Evolutionary conservation across 2,329 filamentous ascomycete genomes (phyloP).

Genomic region (Helotiales sp.): DNA sequence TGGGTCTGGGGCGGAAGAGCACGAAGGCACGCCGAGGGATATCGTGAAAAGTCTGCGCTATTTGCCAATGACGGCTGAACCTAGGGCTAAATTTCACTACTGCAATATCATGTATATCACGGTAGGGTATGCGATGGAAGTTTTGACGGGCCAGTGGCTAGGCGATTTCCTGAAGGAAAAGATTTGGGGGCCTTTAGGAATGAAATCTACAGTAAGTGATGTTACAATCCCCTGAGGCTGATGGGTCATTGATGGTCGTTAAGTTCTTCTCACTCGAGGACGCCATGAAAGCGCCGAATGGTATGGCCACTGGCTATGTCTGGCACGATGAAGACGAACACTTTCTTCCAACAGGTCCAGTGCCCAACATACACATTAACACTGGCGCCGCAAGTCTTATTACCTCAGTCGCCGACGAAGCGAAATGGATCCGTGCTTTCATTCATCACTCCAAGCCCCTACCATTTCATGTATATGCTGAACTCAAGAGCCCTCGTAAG

Average conservation of each 20-base stretch:
- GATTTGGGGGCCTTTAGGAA: conserved; percentile 48
- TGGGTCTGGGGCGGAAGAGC: conserved; percentile 33
- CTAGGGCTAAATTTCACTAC: conserved; percentile 48
- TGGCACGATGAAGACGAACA: conserved; percentile 35
- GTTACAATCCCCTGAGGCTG: background rate
- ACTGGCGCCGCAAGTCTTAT: conserved; percentile 48
- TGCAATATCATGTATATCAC: conserved; percentile 51
- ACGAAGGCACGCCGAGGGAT: conserved; percentile 32
- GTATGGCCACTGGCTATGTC: conserved; percentile 44
- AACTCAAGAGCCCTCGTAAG: conserved; percentile 38
- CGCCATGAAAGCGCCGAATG: conserved; percentile 22
- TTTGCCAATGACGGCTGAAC: conserved; percentile 44
- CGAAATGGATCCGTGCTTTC: conserved; percentile 51
- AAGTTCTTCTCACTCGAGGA: conserved; percentile 29
- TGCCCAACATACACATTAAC: conserved; percentile 34
- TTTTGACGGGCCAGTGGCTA: conserved; percentile 39
- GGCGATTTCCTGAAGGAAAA: conserved; percentile 41
- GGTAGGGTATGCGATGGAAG: conserved; percentile 48
- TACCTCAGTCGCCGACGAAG: conserved; percentile 50
- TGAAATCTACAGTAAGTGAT: conserved; percentile 42
- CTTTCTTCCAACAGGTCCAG: conserved; percentile 19
- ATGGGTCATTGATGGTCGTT: background rate
- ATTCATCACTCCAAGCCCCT: conserved; percentile 42
- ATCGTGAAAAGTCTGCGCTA: conserved; percentile 46
- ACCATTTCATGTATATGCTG: conserved; percentile 34